These are phyloP conservation scores for Rhizophagus clarus DNA, from an alignment of 192 early-diverging fungal species.

Conservation along the genomic window DNA sequence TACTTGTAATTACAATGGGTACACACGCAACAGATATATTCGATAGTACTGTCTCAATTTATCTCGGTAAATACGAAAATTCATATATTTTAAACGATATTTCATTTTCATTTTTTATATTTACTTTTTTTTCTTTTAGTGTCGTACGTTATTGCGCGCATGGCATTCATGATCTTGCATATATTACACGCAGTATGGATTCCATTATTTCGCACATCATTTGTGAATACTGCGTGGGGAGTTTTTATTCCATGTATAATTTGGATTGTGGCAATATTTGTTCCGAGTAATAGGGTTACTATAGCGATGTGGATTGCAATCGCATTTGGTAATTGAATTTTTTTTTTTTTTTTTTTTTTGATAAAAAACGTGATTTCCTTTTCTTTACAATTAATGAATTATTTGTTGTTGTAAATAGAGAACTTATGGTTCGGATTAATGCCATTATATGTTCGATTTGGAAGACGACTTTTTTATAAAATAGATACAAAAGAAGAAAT, in stretches of 20 bases:
- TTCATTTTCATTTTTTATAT: too few relatives aligned
- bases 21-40: constrained; percentile 19
- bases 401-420: too few relatives aligned
- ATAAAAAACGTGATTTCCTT: not conserved
- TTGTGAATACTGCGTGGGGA: constrained; percentile 19
- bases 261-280: constrained; percentile 18
- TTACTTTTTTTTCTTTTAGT: not conserved
- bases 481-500: not conserved
- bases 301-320: constrained; percentile 2
- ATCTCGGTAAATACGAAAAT: not conserved
- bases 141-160: constrained; percentile 8
- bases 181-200: not conserved
- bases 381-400: not conserved
- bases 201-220: constrained; percentile 19
- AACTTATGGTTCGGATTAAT: not conserved
- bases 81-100: too few relatives aligned
- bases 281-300: not conserved
- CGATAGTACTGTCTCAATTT: not conserved
- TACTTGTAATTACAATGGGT: constrained; percentile 29
- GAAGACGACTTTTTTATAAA: not conserved
- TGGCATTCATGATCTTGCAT: not conserved
- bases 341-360: not conserved
- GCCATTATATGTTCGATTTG: not conserved
- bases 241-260: constrained; percentile 19
- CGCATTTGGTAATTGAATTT: constrained; percentile 18